Evolutionary conservation across 2,329 filamentous ascomycete species (phyloP), one percentile per base, ranked within the genome.

Genomic region (Achaetomium macrosporum): DNA sequence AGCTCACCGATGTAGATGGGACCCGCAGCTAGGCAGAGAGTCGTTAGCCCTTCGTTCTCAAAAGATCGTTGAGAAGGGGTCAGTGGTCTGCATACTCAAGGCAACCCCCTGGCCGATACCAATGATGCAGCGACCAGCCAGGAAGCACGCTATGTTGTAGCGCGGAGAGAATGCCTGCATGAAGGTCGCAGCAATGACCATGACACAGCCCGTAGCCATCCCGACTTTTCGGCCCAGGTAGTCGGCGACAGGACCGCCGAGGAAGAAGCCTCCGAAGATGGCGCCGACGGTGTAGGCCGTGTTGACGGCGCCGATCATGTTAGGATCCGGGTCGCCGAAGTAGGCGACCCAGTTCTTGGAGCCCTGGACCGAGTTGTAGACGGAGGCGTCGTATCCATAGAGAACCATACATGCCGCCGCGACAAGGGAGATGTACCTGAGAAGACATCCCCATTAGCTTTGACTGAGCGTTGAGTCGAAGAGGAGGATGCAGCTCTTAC

Each of bases 1-100:
- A 47, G 11, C 12, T 47, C 45, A 11, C 45, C 35, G 15, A 47
- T 47, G 45, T 47, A 47, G 25, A 47, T 19, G n/a, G 36, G 36
- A 7, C 44, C 44, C 1, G 44, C 15, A 17, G 44, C 44, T 47
- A 16, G 8, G 3, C 15, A 39, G 36, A n/a, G 16, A 39, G 4
- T 9, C 13, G 15, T 15, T 4, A 16, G 8, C n/a, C 3, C 8
- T n/a, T 5, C 4, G 36, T 15, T 17, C n/a, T 10, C n/a, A 39
- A 10, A 4, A 13, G 8, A 17, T 16, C n/a, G 16, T 17, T 5
- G 36, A 16, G 2, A 4, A 17, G 8, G 36, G 15, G 4, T 25
- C 25, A 7, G 25, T 4, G 7, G 25, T 25, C 25, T 39, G n/a
- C 44, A 10, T 13, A 47, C 44, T 47, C 2, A 25, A 30, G 15